Percentiles rank a stretch among this genome's conserved stretches.
Conservation (phyloP, 2,329 filamentous ascomycete species). For the Dactylella cylindrospora region DNA sequence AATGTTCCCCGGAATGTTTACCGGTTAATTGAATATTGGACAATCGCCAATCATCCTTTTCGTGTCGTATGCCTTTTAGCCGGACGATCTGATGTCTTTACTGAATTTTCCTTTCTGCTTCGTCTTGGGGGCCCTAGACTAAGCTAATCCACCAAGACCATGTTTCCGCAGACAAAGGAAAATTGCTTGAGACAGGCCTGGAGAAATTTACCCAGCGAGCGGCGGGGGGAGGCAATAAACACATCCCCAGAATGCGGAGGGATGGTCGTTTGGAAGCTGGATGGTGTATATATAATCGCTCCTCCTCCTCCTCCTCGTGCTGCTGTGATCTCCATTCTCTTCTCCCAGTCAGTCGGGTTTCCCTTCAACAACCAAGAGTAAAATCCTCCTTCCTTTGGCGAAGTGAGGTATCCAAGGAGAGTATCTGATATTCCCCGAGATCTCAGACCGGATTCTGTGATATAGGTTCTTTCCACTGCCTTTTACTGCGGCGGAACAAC, state of each 20-base stretch:
- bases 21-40: conserved; percentile 21
- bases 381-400: conserved; percentile 40
- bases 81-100: conserved; percentile 41
- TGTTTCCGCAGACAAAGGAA: conserved; percentile 20
- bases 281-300: conserved; percentile 42
- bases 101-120: too few species aligned
- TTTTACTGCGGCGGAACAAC: conserved; percentile 27
- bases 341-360: conserved; percentile 39
- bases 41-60: conserved; percentile 22
- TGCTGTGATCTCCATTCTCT: conserved; percentile 24
- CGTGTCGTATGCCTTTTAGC: conserved; percentile 41
- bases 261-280: conserved; percentile 11
- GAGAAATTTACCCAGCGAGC: conserved; percentile 6
- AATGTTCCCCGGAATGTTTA: conserved; percentile 10
- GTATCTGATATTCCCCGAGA: conserved; percentile 24
- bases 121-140: too few species aligned
- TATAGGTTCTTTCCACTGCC: conserved; percentile 32
- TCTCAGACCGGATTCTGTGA: conserved; percentile 29
- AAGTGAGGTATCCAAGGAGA: conserved; percentile 32
- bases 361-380: conserved; percentile 33
- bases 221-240: conserved; percentile 14
- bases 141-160: conserved; percentile 33
- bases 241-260: conserved; percentile 31
- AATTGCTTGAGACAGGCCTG: background rate
- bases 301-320: conserved; percentile 20